Conservation (phyloP, 2,329 filamentous ascomycete species). For the Neocatenulostroma microsporum region DNA sequence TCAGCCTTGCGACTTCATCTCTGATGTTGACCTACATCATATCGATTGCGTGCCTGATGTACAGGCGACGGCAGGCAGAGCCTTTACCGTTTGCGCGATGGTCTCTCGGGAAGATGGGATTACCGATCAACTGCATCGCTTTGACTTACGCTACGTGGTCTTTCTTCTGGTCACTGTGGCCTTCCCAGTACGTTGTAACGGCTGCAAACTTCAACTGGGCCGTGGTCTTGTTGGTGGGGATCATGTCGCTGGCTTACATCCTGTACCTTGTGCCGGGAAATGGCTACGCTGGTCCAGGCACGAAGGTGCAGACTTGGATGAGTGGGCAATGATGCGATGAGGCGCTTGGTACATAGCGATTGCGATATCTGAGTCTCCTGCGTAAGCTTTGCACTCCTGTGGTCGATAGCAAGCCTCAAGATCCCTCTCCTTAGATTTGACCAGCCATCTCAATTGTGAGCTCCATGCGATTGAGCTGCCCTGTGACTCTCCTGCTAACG, state of each 20-base stretch:
- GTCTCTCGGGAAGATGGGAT: constrained; percentile 32
- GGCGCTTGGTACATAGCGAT: no score
- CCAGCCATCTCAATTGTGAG: no score
- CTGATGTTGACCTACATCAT: constrained; percentile 37
- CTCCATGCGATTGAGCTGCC: no score
- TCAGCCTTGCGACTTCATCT: constrained; percentile 34
- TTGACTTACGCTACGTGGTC: constrained; percentile 29
- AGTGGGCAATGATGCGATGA: not conserved
- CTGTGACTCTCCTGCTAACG: no score
- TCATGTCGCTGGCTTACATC: constrained; percentile 13
- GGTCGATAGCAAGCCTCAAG: no score
- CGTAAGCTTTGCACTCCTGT: no score
- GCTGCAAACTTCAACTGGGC: constrained; percentile 45
- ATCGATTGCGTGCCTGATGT: constrained; percentile 31
- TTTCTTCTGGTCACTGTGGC: constrained; percentile 38
- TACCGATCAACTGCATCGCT: constrained; percentile 30
- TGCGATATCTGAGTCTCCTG: no score
- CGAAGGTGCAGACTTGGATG: constrained; percentile 9
- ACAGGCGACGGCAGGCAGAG: constrained; percentile 29
- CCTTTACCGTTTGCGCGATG: constrained; percentile 31
- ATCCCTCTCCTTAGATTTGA: no score
- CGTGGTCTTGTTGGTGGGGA: constrained; percentile 34
- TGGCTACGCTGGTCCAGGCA: constrained; percentile 5
- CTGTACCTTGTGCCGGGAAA: constrained; percentile 11
- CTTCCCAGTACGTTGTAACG: constrained; percentile 29